Percentiles rank a stretch among this genome's conserved stretches.
Conservation (phyloP, 371 early-diverging fungal genomes). For the Apophysomyces variabilis region DNA sequence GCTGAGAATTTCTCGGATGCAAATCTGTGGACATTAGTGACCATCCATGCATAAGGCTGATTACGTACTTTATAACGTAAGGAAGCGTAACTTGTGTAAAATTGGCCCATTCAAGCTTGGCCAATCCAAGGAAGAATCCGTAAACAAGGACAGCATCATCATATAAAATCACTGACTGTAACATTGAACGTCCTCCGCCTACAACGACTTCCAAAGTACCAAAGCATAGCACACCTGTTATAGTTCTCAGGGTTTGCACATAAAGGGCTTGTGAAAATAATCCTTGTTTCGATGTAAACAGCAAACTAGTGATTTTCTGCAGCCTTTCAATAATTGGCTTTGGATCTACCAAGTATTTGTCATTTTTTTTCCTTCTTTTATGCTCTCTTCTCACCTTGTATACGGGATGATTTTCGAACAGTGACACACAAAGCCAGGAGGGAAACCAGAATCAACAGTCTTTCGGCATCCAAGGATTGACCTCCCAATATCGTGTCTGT, state of each 20-base stretch:
- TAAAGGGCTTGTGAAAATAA: conserved; percentile 24
- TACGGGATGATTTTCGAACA: conserved; percentile 62
- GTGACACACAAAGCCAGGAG: conserved; percentile 56
- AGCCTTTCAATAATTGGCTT: conserved; percentile 39
- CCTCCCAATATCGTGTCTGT: conserved; percentile 33
- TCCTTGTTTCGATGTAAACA: conserved; percentile 19
- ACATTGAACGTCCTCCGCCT: conserved; percentile 61
- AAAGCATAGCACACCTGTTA: conserved; percentile 51
- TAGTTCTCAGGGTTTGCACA: conserved; percentile 32
- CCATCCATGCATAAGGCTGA: background rate
- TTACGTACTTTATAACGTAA: conserved; percentile 57
- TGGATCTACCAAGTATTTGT: conserved; percentile 28
- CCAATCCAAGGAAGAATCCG: conserved; percentile 69
- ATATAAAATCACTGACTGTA: conserved; percentile 59
- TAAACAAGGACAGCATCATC: conserved; percentile 60
- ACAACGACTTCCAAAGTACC: conserved; percentile 65
- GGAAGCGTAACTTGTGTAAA: conserved; percentile 74
- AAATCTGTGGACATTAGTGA: conserved; percentile 33
- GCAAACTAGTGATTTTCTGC: conserved; percentile 32
- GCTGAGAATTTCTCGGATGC: conserved; percentile 45
- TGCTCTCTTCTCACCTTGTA: conserved; percentile 47
- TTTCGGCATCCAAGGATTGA: conserved; percentile 36
- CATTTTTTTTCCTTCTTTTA: background rate
- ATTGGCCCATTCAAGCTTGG: conserved; percentile 67
- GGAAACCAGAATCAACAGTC: conserved; percentile 47